These are phyloP conservation scores for Monosporascus sp. DNA, from an alignment of 2,329 filamentous ascomycete genomes.

Conservation along the genomic window DNA sequence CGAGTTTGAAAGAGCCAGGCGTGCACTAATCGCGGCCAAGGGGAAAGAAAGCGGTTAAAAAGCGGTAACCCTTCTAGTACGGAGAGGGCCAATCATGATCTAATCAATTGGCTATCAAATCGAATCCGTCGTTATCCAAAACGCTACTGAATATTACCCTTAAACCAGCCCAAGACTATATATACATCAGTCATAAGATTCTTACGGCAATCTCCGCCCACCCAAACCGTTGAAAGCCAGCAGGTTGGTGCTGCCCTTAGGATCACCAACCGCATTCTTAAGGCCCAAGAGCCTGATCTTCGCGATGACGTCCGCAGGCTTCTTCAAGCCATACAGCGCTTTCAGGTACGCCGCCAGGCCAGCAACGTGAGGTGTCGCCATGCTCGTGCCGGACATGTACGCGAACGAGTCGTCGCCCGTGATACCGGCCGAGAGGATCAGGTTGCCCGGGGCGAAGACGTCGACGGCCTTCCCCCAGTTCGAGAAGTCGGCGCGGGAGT, in stretches of 20 bases:
- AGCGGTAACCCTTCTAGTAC: too few species aligned
- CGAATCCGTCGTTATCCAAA: too few species aligned
- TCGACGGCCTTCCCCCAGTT: conserved; percentile 20
- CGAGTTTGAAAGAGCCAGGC: too few species aligned
- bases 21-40: too few species aligned
- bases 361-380: conserved; percentile 1
- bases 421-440: background rate
- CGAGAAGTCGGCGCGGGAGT: conserved; percentile 31
- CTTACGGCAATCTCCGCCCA: too few species aligned
- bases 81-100: too few species aligned
- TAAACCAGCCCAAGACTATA: too few species aligned
- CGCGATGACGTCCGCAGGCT: background rate
- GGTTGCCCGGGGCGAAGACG: conserved; percentile 1
- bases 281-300: background rate
- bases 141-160: too few species aligned
- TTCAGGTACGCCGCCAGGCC: background rate
- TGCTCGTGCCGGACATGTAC: background rate
- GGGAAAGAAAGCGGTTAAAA: too few species aligned
- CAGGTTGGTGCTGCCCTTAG: background rate
- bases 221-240: background rate
- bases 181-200: too few species aligned
- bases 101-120: too few species aligned
- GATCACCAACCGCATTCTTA: background rate
- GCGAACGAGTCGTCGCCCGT: background rate
- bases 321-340: background rate